Percentiles rank a stretch among this genome's conserved stretches.
These are phyloP conservation scores for Globisporangium mamillatum DNA, from an alignment of 352 stramenopile species.

Conservation along the genomic window DNA sequence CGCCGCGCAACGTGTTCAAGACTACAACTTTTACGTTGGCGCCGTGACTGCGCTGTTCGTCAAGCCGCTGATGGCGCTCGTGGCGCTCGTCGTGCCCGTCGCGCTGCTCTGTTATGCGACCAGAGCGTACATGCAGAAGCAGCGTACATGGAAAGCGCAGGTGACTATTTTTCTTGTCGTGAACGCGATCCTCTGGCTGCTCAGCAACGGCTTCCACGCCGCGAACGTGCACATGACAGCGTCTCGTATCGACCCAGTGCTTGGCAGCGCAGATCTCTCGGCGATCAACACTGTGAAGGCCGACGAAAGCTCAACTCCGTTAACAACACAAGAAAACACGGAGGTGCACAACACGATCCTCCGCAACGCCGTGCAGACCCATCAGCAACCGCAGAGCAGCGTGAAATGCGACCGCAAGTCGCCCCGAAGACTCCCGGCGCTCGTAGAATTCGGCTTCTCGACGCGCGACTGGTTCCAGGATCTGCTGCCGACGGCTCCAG, in stretches of 20 bases:
- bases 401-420: constrained; percentile 25
- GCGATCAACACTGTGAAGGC: neutral
- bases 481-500: constrained; percentile 29
- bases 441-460: constrained; percentile 52
- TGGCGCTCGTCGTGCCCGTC: constrained; percentile 46
- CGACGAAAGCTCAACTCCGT: neutral
- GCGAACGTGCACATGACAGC: constrained; percentile 44
- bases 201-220: constrained; percentile 62
- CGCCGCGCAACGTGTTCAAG: neutral
- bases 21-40: constrained; percentile 46
- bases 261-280: constrained; percentile 29
- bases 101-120: constrained; percentile 59
- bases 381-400: constrained; percentile 6
- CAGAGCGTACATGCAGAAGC: constrained; percentile 43
- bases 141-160: constrained; percentile 18
- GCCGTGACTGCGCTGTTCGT: constrained; percentile 31
- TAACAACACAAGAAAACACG: constrained; percentile 13
- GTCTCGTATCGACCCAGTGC: constrained; percentile 22
- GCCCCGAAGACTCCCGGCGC: constrained; percentile 34
- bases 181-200: constrained; percentile 50
- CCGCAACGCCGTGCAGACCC: constrained; percentile 27
- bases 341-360: constrained; percentile 35
- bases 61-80: constrained; percentile 46
- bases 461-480: constrained; percentile 42
- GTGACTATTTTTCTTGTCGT: constrained; percentile 28